Evolutionary conservation across 2,329 filamentous ascomycete species (phyloP).

Genomic region (Esteya vermicola): DNA sequence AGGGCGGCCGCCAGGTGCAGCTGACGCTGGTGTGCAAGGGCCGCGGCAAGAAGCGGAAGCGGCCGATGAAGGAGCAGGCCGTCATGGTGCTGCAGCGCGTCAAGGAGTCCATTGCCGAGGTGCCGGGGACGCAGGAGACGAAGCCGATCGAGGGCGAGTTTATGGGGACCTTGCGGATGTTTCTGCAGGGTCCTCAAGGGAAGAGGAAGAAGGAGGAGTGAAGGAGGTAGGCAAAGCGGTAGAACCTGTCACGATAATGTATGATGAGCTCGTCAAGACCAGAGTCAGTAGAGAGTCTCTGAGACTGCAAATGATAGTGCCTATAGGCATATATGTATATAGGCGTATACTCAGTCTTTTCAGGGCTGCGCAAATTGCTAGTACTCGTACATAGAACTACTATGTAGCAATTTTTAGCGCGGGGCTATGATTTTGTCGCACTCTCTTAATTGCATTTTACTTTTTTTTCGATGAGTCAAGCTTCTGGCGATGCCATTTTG

Average conservation of each 20-base stretch:
- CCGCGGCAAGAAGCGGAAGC: constrained; percentile 42
- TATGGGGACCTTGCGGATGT: constrained; percentile 21
- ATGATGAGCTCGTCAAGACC: no score
- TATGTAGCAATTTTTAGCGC: not conserved
- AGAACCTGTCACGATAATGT: no score
- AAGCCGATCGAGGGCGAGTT: constrained; percentile 27
- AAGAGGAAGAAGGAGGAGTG: not conserved
- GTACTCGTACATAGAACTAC: no score
- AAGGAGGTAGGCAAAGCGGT: not conserved
- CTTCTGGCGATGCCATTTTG: not conserved
- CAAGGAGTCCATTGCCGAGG: constrained; percentile 16
- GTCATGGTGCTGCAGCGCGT: constrained; percentile 35
- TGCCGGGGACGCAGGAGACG: constrained; percentile 24
- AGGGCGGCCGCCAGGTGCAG: constrained; percentile 63
- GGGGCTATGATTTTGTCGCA: not conserved
- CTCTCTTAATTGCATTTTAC: not conserved
- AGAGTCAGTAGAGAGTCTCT: no score
- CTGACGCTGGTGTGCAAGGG: constrained; percentile 54
- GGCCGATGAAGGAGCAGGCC: constrained; percentile 47
- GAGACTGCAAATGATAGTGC: no score
- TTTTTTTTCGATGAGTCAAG: not conserved
- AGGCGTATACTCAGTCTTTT: not conserved
- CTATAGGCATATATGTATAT: no score
- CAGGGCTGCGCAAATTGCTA: no score
- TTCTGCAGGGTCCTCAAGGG: constrained; percentile 21